Evolutionary conservation across 805 yeast genomes (phyloP).

Genomic region (Saccharomycopsis babjevae): DNA sequence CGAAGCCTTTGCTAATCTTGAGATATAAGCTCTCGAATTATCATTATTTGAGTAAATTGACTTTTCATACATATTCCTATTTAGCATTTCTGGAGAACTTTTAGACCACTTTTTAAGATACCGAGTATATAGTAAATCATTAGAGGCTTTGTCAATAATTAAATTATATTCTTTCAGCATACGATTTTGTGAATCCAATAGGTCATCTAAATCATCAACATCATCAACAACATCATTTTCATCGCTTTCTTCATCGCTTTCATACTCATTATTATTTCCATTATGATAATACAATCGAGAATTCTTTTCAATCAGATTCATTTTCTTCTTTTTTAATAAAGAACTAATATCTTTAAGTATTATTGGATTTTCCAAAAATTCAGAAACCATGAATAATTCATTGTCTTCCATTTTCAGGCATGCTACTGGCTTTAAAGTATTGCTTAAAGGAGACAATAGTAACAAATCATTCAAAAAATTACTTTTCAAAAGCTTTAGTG

Average conservation of each 20-base stretch:
- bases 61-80: neutral
- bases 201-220: neutral
- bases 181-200: neutral
- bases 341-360: neutral
- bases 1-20: neutral
- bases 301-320: neutral
- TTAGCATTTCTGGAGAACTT: neutral
- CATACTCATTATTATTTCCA: no score
- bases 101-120: neutral
- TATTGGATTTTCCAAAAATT: neutral
- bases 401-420: neutral
- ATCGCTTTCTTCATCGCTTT: neutral
- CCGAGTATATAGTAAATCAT: neutral
- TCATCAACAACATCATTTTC: neutral
- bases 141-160: neutral
- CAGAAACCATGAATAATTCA: neutral
- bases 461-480: conserved; percentile 43
- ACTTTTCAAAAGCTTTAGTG: conserved; percentile 40
- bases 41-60: neutral
- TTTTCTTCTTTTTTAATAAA: neutral
- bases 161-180: neutral
- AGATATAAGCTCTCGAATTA: neutral
- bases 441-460: conserved; percentile 38
- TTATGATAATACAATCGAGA: neutral
- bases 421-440: neutral